These are phyloP conservation scores for Agaricales sp. DNA, from an alignment of 1,284 basidiomycete species.

Conservation along the genomic window DNA sequence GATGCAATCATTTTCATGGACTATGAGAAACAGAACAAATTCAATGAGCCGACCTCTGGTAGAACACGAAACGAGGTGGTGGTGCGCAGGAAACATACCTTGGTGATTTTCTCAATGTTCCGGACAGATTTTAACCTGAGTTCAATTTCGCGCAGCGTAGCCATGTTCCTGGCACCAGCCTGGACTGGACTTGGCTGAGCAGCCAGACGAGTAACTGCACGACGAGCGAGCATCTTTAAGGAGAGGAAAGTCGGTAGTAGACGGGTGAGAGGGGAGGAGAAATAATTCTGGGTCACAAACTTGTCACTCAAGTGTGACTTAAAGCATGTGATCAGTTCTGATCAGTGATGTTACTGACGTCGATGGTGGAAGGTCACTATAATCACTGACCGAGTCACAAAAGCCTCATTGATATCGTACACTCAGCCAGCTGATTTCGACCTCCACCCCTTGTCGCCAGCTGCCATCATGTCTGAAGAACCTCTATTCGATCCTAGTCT, in stretches of 20 bases:
- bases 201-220: constrained; percentile 49
- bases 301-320: neutral
- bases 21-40: constrained; percentile 27
- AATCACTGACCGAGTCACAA: neutral
- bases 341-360: neutral
- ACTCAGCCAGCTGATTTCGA: neutral
- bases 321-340: neutral
- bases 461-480: constrained; percentile 51
- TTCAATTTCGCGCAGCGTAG: constrained; percentile 96
- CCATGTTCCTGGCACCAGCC: constrained; percentile 77
- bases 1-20: constrained; percentile 99
- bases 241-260: constrained; percentile 13
- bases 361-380: neutral
- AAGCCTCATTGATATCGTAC: neutral
- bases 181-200: constrained; percentile 48
- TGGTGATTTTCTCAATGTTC: constrained; percentile 99
- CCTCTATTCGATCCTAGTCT: constrained; percentile 75
- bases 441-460: constrained; percentile 6
- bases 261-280: constrained; percentile 8
- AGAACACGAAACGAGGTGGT: neutral
- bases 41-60: neutral
- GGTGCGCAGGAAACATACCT: constrained; percentile 42
- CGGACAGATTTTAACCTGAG: constrained; percentile 92
- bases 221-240: constrained; percentile 49
- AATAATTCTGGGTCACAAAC: neutral